Evolutionary conservation across 1,284 basidiomycete genomes (phyloP), one percentile per base, ranked within the genome.

Genomic region (Ganoderma lucidum): DNA sequence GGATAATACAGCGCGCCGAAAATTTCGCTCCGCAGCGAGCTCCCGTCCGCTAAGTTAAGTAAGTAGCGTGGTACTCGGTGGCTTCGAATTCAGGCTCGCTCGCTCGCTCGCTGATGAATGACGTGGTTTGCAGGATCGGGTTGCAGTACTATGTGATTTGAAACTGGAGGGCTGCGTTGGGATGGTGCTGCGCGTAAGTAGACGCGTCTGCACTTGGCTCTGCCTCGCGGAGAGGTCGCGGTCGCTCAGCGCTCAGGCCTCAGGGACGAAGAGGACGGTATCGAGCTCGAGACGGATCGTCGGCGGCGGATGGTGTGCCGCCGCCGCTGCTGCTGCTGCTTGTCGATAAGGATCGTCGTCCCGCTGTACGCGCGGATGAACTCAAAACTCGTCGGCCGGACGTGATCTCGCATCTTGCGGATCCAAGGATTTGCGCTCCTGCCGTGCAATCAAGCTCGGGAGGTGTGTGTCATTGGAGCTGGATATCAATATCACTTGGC

Each of bases 281-380:
- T 2, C 23, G 48, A 51, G n/a, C 2, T 23, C 10, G 9, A 28
- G n/a, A 51, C 48, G 48, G 48, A 51, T 51, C 48, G 48, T 51
- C 48, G 48, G 45, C 45, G 45, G 48, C 17, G 44, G 44, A 45
- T 45, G 44, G 44, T 19, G 48, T n/a, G 19, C 19, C 35, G 35
- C 39, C 23, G 23, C 23, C 1, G 23, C 23, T 23, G 23, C 23
- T 23, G 39, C 39, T 41, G 48, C n/a, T 51, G n/a, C 19, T n/a
- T n/a, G 45, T 48, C n/a, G 48, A 51, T 51, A 51, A 51, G 23
- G 48, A 51, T 51, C 48, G 48, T 51, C 48, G 48, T 51, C 48
- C 48, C 23, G 23, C n/a, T n/a, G 48, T 23, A 23, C 12, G 48
- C 48, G 48, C 48, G 10, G 48, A 51, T 51, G 48, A 51, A 51